Conservation (phyloP, 2,329 filamentous ascomycete genomes). For the Penicillium olsonii region DNA sequence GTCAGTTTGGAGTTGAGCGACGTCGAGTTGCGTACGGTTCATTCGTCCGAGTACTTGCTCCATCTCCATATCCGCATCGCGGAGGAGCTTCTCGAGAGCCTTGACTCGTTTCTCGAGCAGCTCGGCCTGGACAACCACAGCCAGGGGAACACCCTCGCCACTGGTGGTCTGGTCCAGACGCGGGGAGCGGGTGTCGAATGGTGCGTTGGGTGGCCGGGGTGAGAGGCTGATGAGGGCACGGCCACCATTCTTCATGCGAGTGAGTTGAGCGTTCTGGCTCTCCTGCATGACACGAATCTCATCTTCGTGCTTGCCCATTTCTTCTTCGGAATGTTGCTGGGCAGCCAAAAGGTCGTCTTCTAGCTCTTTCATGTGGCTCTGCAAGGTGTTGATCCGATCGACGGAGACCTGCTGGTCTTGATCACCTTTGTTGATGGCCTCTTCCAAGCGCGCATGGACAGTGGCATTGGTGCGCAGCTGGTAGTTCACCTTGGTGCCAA, state of each 20-base stretch:
- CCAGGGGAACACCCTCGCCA: slow-evolving; percentile 59
- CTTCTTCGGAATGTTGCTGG: slow-evolving; percentile 83
- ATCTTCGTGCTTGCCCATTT: slow-evolving; percentile 79
- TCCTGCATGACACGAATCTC: slow-evolving; percentile 76
- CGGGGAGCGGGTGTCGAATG: slow-evolving; percentile 60
- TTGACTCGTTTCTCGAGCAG: slow-evolving; percentile 74
- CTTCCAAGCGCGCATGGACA: slow-evolving; percentile 73
- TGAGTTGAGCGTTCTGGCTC: slow-evolving; percentile 73
- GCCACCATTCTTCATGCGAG: slow-evolving; percentile 64
- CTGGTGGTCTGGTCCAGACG: slow-evolving; percentile 63
- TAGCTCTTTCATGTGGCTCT: slow-evolving; percentile 74
- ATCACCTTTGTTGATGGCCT: slow-evolving; percentile 82
- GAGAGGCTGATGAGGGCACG: slow-evolving; percentile 50
- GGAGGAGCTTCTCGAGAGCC: slow-evolving; percentile 80
- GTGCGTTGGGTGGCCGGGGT: slow-evolving; percentile 63
- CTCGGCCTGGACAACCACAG: slow-evolving; percentile 72
- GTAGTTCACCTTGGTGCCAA: slow-evolving; percentile 75
- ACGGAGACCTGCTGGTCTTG: slow-evolving; percentile 78
- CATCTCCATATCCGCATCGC: slow-evolving; percentile 78
- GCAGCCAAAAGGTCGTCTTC: slow-evolving; percentile 83
- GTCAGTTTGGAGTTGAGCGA: slow-evolving; percentile 69
- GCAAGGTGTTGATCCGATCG: slow-evolving; percentile 78
- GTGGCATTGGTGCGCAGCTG: slow-evolving; percentile 78
- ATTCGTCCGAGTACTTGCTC: slow-evolving; percentile 79
- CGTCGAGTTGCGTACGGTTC: slow-evolving; percentile 81